Evolutionary conservation across 2,329 filamentous ascomycete species (phyloP), one percentile per base, ranked within the genome.

Genomic region (Monosporascus sp.): DNA sequence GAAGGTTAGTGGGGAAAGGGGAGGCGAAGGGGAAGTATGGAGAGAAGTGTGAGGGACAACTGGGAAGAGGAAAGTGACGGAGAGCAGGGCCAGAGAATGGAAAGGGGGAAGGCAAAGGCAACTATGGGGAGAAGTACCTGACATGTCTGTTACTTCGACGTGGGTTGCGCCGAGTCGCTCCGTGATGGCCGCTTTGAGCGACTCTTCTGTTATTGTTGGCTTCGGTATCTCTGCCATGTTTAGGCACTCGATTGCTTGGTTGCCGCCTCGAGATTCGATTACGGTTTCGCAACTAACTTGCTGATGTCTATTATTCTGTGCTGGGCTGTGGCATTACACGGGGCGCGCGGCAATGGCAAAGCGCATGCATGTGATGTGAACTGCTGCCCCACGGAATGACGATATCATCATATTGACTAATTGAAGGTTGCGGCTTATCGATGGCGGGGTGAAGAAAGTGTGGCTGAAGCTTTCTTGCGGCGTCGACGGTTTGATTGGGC

Each of bases 81-180:
- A 52, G 47, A 51, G 40, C 41, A 41, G 37, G 40, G 24, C n/a
- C 14, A 31, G 28, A n/a, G 20, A 48, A 41, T 51, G 48, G 49
- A 49, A 52, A 55, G 37, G 51, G 18, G 44, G 54, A 40, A 53
- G 50, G 48, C 52, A 44, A 49, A 37, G 37, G 18, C 8, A 50
- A 49, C 48, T 49, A 31, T n/a, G 48, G 49, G 15, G 26, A 48
- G 18, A 68, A 77, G 55, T 81, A 96, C 92, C 93, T 59, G 91
- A 96, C 78, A 96, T 85, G 74, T 97, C 93, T 59, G 89, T 88
- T 62, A 97, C 91, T 65, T 94, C 86, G 58, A 96, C 91, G 74
- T 95, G 83, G 28, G 80, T 78, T 22, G 91, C 91, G 53, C 84
- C 79, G 51, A 97, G 78, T 59, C 85, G 84, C 62, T 87, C 76